Evolutionary conservation across 2,329 filamentous ascomycete species (phyloP).

Genomic region (Aureobasidium namibiae): DNA sequence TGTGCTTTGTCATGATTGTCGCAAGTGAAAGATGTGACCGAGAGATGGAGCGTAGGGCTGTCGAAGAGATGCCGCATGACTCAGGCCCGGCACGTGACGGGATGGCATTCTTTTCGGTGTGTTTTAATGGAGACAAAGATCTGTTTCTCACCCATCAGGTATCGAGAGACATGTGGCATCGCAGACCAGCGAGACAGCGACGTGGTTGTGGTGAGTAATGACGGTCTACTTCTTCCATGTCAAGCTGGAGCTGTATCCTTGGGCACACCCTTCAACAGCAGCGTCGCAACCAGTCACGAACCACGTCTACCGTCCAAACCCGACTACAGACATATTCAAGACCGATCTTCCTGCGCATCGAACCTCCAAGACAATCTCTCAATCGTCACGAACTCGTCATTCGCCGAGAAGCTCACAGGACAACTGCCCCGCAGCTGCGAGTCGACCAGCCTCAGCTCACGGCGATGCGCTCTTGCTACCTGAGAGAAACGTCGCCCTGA

Average conservation of each 20-base stretch:
- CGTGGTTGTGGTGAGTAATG: constrained; percentile 32
- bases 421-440: background rate
- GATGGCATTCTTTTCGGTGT: background rate
- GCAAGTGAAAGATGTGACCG: too few relatives aligned
- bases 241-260: constrained; percentile 49
- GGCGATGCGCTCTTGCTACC: constrained; percentile 28
- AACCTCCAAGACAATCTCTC: constrained; percentile 30
- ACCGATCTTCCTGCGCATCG: constrained; percentile 35
- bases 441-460: constrained; percentile 18
- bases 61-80: background rate
- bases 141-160: background rate
- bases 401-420: background rate
- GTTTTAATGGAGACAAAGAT: background rate
- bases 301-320: constrained; percentile 30
- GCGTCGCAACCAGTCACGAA: background rate
- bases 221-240: constrained; percentile 58
- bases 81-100: constrained; percentile 7
- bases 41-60: background rate
- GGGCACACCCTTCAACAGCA: background rate
- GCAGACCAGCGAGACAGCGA: constrained; percentile 20
- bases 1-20: too few relatives aligned
- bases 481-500: constrained; percentile 27
- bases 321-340: constrained; percentile 38
- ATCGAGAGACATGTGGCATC: background rate
- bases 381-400: constrained; percentile 13